Base-by-base conservation (phyloP, 2,329 filamentous ascomycete genomes). In the Fusarium sp. region DNA sequence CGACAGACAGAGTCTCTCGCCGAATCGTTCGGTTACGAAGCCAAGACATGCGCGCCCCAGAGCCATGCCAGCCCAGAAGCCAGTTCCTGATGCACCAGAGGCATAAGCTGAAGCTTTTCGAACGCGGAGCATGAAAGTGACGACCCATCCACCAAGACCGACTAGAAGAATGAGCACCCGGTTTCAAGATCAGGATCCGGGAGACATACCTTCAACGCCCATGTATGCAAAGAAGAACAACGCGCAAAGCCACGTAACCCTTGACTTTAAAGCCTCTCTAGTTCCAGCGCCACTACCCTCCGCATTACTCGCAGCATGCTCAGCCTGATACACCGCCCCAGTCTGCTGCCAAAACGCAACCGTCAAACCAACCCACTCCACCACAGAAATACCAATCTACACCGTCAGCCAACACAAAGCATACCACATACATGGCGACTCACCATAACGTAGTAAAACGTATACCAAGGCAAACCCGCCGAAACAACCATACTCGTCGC, bases 1-100 rank as follows among this genome's bases (percentile, higher is more conserved):
- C n/a, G 84, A 79, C 24, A 91, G 83, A 59, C 89, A 87, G 6
- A 87, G 76, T 55, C 91, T 90, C 80, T 94, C 93, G 0, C 92
- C 93, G 20, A 91, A 85, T 2, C 86, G 83, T 10, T 91, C 90
- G 0, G 93, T 95, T 1, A 94, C 87, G 70, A 95, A 94, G 0
- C 92, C 92, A 8, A 95, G 82, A 0, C 88, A 80, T 2, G 94
- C 84, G 3, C 93, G 85, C 0, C 93, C 93, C 0, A 92, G 81
- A 0, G 92, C 93, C 77, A 94, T 88, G 2, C 93, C 93, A n/a
- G 92, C 87, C 93, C 93, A 95, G 82, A 94, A 95, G 0, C 92
- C 93, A 0, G 92, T 93, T 0, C 89, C 90, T 0, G 90, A 90
- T 81, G 94, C 91, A 32, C 93, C 93, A n/a, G 90, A 90, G 0